phyloP scores from a whole-genome alignment of 139 green algal genomes.

The Chlorella sp. region DNA sequence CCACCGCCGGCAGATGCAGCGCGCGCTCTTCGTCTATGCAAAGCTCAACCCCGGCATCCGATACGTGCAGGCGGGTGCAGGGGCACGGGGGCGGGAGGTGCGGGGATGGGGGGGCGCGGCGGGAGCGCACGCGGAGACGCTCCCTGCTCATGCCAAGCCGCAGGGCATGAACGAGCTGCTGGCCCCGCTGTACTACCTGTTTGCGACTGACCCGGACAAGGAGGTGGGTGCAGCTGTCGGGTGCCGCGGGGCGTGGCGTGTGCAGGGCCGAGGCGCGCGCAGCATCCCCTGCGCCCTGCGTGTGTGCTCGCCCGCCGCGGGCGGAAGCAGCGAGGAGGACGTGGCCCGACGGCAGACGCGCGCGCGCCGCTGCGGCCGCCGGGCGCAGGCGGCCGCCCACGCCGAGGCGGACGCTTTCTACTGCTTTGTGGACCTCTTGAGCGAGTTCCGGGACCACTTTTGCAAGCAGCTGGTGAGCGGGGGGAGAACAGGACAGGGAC shows the following conservation, averaged over 20 bases:
- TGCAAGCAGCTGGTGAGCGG: conserved; percentile 80
- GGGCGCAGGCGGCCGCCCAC: conserved; percentile 3
- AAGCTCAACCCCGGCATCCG: conserved; percentile 96
- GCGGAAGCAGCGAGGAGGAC: background rate
- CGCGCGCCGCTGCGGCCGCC: too few relatives aligned
- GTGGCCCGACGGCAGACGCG: background rate
- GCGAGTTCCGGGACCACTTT: conserved; percentile 92
- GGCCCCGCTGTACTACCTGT: conserved; percentile 90
- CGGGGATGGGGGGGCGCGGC: too few relatives aligned
- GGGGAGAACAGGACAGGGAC: too few relatives aligned
- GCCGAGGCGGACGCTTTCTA: conserved; percentile 96
- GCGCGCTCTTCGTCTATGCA: conserved; percentile 94
- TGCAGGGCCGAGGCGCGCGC: too few relatives aligned
- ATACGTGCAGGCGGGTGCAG: conserved; percentile 91
- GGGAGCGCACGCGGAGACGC: too few relatives aligned
- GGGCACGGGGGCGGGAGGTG: too few relatives aligned
- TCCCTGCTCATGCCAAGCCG: too few relatives aligned
- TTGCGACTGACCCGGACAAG: conserved; percentile 55
- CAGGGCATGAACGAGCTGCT: conserved; percentile 98
- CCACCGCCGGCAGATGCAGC: conserved; percentile 69
- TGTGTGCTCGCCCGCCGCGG: conserved; percentile 2
- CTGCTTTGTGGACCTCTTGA: conserved; percentile 87
- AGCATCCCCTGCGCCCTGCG: too few relatives aligned
- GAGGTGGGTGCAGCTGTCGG: background rate
- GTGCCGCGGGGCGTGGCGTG: too few relatives aligned